These are phyloP conservation scores for Annulohypoxylon truncatum DNA, from an alignment of 2,329 filamentous ascomycete species.

Conservation along the genomic window DNA sequence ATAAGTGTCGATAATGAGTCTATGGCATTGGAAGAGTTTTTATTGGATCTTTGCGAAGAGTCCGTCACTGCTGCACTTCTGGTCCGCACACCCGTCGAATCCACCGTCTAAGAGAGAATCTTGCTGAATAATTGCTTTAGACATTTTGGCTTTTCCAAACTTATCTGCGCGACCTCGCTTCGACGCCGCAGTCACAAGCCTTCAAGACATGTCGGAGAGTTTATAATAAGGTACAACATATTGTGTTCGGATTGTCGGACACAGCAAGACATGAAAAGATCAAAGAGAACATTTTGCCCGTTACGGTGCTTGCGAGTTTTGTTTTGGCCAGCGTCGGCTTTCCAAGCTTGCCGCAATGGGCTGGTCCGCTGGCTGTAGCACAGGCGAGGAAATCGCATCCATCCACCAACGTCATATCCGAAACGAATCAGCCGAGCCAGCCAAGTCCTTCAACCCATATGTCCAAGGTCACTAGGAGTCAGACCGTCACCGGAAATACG, in stretches of 20 bases:
- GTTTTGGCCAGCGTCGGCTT: conserved; percentile 81
- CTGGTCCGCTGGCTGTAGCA: conserved; percentile 82
- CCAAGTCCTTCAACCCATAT: conserved; percentile 1
- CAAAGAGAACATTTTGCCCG: conserved; percentile 82
- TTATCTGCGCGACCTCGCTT: conserved; percentile 83
- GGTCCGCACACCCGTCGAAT: conserved; percentile 62
- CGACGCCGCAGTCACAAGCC: conserved; percentile 78
- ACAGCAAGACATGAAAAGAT: conserved; percentile 77
- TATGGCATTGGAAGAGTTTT: conserved; percentile 89
- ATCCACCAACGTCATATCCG: conserved; percentile 69
- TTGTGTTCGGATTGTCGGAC: conserved; percentile 83
- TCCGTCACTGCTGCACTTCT: conserved; percentile 85
- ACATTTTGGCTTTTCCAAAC: conserved; percentile 93
- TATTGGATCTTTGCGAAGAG: conserved; percentile 87
- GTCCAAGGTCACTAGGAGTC: conserved; percentile 71
- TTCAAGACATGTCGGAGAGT: conserved; percentile 86
- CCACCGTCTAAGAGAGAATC: conserved; percentile 29
- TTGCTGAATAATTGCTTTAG: conserved; percentile 58
- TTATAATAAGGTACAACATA: conserved; percentile 89
- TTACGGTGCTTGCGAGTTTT: conserved; percentile 83
- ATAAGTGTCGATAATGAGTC: conserved; percentile 92
- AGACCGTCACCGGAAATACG: conserved; percentile 69
- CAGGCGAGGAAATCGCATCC: conserved; percentile 81
- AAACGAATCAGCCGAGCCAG: conserved; percentile 55
- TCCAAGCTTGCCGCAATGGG: conserved; percentile 80